Base-by-base conservation (phyloP, 2,329 filamentous ascomycete species). In the Teratosphaeria destructans region DNA sequence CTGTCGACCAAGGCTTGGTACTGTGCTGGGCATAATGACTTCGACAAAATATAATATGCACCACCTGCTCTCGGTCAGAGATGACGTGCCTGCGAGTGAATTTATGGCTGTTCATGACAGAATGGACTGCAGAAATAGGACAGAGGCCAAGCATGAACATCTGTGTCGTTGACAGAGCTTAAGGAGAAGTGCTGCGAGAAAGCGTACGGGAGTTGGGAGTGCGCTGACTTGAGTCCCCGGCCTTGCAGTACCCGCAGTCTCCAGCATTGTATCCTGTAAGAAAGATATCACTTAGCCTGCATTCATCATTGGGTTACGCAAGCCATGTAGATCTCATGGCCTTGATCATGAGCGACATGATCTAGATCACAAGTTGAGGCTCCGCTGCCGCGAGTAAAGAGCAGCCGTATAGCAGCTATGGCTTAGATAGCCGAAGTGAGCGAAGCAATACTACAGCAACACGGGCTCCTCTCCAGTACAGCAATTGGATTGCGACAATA, bases 1-100 rank as follows among this genome's bases (percentile, higher is more conserved):
- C 87, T 83, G 72, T 91, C 83, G 53, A 93, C 76, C 43, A 94
- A 78, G 52, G 72, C 76, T 71, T 93, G 87, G 67, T 94, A 94
- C 67, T 89, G 84, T 1, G 77, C 74, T 5, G 85, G 79, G 54
- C 80, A 85, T 67, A 93, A 73, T 27, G 79, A 82, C 53, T 78
- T 79, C 56, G 87, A 79, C 56, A 78, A 78, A 43, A 83, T 83
- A 75, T 89, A 91, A 74, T 90, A 92, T 32, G 85, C 87, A 68
- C 82, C 87, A 67, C 87, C 89, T 90, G 58, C 23, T n/a, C 27
- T 10, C 23, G 11, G 58, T 61, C 52, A 62, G 60, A 62, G 60
- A 27, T 4, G 43, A n/a, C 43, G 23, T 49, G 14, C 43, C 19
- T 47, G 43, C 19, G 14, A 47, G 7, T 8, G 49, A 49, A 3